phyloP scores from a whole-genome alignment of 768 basidiomycete genomes.

The Daedalea quercina region DNA sequence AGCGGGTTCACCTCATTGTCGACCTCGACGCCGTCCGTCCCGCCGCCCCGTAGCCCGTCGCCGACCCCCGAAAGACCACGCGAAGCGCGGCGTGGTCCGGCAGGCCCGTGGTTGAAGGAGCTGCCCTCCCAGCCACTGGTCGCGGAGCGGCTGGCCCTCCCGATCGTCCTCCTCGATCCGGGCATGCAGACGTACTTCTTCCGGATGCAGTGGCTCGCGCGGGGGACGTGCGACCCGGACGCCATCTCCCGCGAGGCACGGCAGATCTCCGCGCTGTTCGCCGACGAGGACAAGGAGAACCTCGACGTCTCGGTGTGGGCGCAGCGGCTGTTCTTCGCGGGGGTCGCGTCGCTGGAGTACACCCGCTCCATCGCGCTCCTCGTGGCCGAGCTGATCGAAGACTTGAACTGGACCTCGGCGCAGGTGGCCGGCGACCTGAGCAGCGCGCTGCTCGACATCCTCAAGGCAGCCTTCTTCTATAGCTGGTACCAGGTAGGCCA shows the following conservation, averaged over 20 bases:
- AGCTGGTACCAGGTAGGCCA: background rate
- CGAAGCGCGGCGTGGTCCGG: too few relatives aligned
- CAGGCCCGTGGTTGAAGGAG: too few relatives aligned
- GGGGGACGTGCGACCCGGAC: conserved; percentile 3
- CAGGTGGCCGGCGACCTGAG: too few relatives aligned
- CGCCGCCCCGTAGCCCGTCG: too few relatives aligned
- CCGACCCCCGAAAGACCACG: too few relatives aligned
- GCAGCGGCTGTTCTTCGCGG: background rate
- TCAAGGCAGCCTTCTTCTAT: background rate
- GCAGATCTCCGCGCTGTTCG: background rate
- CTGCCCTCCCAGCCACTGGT: background rate
- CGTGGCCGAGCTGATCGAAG: background rate
- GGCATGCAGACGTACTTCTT: conserved; percentile 4
- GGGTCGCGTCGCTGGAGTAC: background rate
- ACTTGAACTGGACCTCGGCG: background rate
- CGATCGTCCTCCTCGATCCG: background rate
- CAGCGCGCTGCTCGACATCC: background rate
- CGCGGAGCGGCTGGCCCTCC: background rate
- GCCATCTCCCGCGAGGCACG: background rate
- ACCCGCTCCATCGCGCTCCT: conserved; percentile 3
- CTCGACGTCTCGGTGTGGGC: background rate
- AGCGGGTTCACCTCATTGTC: too few relatives aligned
- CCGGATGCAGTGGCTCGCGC: background rate
- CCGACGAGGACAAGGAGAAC: background rate
- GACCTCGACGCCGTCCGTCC: too few relatives aligned